Evolutionary conservation across 768 basidiomycete species (phyloP), one percentile per base, ranked within the genome.

Genomic region (Mycena polygramma): DNA sequence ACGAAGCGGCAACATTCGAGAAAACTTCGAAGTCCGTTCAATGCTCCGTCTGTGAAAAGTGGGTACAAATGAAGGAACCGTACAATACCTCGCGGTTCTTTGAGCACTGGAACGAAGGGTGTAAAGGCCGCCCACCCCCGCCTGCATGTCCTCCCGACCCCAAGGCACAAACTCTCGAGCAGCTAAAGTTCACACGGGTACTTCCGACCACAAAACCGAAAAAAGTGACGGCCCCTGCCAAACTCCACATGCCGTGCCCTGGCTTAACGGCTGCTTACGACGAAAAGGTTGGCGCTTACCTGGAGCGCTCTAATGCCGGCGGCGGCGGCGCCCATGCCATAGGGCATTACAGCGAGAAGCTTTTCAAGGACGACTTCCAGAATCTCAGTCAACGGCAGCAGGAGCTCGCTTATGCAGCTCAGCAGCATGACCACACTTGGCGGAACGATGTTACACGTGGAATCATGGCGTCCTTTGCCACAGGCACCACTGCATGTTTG

Each of bases 31-130:
- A 26, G 30, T 14, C 35, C 8, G 70, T 77, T 14, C 54, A 58
- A 5, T 71, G 71, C 66, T 72, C 68, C 1, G 24, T 35, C 1
- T 77, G 77, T 52, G 64, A 71, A 14, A 35, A 60, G 14, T 58
- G 53, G 39, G 39, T 60, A 15, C 52, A 48, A 30, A 53, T 68
- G 54, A 73, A 74, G 48, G 55, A 67, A 24, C 62, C 68, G 0
- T 76, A 72, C 54, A 59, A 71, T 36, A 55, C 58, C 17, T 10
- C 39, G 5, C 51, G 63, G 1, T 70, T 77, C 60, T 19, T 30
- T n/a, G 39, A 64, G 26, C 77, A 77, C 45, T 35, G 39, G 5
- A 9, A 46, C 3, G n/a, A 30, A 7, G 26, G 26, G 7, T 60
- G 59, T 22, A 15, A 20, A 46, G 45, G 45, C 19, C 45, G 19